Evolutionary conservation across 495 filamentous ascomycete species (phyloP).

Genomic region (Aspergillus bertholletiae): DNA sequence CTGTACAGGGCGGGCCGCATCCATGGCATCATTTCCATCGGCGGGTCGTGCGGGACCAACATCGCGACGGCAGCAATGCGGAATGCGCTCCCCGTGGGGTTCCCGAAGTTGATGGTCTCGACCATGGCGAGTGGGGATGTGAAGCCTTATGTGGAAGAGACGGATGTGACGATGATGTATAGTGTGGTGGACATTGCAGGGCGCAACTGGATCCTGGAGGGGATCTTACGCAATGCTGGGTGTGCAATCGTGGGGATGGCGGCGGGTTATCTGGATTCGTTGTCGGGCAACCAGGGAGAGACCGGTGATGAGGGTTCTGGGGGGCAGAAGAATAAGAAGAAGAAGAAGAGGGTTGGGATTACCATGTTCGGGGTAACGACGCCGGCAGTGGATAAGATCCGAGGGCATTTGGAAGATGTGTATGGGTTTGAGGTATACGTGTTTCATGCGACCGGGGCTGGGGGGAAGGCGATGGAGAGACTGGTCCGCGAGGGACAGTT

Average conservation of each 20-base stretch:
- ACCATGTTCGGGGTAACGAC: slow-evolving; percentile 78
- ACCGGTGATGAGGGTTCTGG: not conserved
- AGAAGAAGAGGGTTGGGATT: slow-evolving; percentile 51
- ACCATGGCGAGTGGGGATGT: slow-evolving; percentile 64
- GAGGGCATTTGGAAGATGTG: slow-evolving; percentile 36
- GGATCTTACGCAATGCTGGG: slow-evolving; percentile 58
- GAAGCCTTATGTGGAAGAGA: slow-evolving; percentile 55
- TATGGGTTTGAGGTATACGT: slow-evolving; percentile 54
- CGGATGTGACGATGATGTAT: slow-evolving; percentile 68
- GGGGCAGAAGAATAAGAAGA: slow-evolving; percentile 15
- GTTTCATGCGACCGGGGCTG: slow-evolving; percentile 67
- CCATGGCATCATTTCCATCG: slow-evolving; percentile 53
- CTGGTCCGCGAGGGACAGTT: slow-evolving; percentile 49
- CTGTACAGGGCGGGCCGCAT: slow-evolving; percentile 34
- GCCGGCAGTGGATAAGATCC: slow-evolving; percentile 49
- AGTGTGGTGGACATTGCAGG: slow-evolving; percentile 68
- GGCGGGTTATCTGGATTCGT: slow-evolving; percentile 25
- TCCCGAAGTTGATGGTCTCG: slow-evolving; percentile 67
- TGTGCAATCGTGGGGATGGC: slow-evolving; percentile 57
- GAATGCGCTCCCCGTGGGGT: slow-evolving; percentile 52
- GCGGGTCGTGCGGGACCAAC: slow-evolving; percentile 57
- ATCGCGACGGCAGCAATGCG: slow-evolving; percentile 57
- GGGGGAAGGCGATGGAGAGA: slow-evolving; percentile 65
- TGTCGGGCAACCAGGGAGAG: not conserved
- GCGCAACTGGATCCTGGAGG: slow-evolving; percentile 51